Evolutionary conservation across 495 filamentous ascomycete species (phyloP).

Genomic region (Amniculicola lignicola): DNA sequence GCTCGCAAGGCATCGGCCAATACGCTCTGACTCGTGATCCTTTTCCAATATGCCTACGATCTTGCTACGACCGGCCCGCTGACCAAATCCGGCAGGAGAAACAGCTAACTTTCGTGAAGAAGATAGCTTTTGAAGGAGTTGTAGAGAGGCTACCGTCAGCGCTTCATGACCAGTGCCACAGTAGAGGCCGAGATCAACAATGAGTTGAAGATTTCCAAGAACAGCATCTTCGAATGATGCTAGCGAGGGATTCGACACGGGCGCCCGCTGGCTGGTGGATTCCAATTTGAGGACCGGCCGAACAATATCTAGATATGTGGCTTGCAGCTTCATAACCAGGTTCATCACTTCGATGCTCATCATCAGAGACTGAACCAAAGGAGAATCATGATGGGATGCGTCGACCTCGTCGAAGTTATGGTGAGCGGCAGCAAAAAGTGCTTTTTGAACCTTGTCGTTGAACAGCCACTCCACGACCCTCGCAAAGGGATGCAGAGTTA

Average conservation of each 20-base stretch:
- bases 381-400: slow-evolving; percentile 64
- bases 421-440: slow-evolving; percentile 71
- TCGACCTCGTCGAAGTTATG: slow-evolving; percentile 67
- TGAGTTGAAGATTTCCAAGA: slow-evolving; percentile 68
- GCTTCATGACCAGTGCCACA: slow-evolving; percentile 74
- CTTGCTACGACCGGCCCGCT: slow-evolving; percentile 62
- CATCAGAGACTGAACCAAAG: slow-evolving; percentile 68
- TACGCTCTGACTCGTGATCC: slow-evolving; percentile 64
- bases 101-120: slow-evolving; percentile 68
- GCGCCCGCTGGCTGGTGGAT: slow-evolving; percentile 41
- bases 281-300: slow-evolving; percentile 64
- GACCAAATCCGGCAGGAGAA: slow-evolving; percentile 33
- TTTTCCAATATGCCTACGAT: slow-evolving; percentile 74
- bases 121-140: slow-evolving; percentile 78
- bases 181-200: slow-evolving; percentile 77
- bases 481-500: slow-evolving; percentile 83
- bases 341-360: slow-evolving; percentile 77
- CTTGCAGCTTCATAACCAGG: slow-evolving; percentile 76
- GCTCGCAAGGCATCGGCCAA: slow-evolving; percentile 63
- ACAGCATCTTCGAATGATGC: slow-evolving; percentile 89
- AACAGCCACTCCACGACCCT: slow-evolving; percentile 97
- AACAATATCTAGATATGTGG: slow-evolving; percentile 85
- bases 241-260: slow-evolving; percentile 67
- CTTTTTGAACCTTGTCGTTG: slow-evolving; percentile 79
- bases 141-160: slow-evolving; percentile 71